Conservation (phyloP, 2,329 filamentous ascomycete genomes). For the Xylaria sp. region DNA sequence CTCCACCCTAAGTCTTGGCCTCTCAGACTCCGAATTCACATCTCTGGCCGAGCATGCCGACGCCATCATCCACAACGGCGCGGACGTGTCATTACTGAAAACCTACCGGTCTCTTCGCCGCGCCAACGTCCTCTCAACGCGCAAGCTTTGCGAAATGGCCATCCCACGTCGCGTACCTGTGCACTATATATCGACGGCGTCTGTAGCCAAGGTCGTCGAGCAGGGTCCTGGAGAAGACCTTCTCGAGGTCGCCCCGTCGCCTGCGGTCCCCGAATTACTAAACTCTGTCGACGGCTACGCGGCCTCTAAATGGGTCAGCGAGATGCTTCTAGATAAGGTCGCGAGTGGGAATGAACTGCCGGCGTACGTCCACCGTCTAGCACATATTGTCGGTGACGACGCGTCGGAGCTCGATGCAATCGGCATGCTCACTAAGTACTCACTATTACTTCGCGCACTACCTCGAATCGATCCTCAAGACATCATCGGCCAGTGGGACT, state of each 20-base stretch:
- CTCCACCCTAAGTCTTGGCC: not conserved
- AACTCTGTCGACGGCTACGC: constrained; percentile 39
- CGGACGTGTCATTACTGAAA: constrained; percentile 54
- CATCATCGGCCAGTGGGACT: not conserved
- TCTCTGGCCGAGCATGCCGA: constrained; percentile 45
- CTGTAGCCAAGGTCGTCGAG: constrained; percentile 33
- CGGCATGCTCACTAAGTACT: constrained; percentile 9
- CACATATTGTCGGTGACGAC: not conserved
- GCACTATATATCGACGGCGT: constrained; percentile 53
- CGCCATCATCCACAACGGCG: constrained; percentile 65
- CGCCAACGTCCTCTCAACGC: constrained; percentile 53
- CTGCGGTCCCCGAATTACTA: not conserved
- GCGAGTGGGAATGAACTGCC: not conserved
- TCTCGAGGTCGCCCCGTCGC: not conserved
- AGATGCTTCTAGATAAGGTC: constrained; percentile 40
- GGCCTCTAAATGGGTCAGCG: constrained; percentile 45
- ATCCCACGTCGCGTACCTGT: constrained; percentile 48
- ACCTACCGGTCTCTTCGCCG: constrained; percentile 51
- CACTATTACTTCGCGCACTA: not conserved
- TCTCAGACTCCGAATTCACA: not conserved
- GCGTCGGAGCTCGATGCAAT: constrained; percentile 1
- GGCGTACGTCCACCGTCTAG: not conserved
- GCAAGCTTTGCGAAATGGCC: constrained; percentile 50
- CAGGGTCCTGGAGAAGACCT: constrained; percentile 4
- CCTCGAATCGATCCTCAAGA: not conserved